Evolutionary conservation across 495 filamentous ascomycete species (phyloP).

Genomic region (Parathielavia hyrcaniae): DNA sequence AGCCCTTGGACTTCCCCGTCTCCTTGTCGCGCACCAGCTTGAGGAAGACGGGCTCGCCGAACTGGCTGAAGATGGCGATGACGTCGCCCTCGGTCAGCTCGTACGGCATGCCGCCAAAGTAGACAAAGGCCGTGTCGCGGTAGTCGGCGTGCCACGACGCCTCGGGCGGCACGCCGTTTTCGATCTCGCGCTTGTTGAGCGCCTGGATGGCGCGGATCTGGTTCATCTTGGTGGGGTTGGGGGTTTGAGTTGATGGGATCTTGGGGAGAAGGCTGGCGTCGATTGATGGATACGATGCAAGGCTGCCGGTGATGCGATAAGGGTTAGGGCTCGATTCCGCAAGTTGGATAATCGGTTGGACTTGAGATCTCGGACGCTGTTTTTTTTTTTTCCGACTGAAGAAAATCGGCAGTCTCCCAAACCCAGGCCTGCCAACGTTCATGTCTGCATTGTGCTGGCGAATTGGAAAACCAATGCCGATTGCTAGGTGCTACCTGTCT

Average conservation of each 20-base stretch:
- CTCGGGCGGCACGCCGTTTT: conserved; percentile 69
- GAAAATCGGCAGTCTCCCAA: too few species aligned
- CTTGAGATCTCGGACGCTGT: too few species aligned
- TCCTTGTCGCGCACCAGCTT: conserved; percentile 92
- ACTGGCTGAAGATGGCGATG: conserved; percentile 95
- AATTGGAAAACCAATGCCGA: too few species aligned
- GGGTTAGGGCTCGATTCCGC: too few species aligned
- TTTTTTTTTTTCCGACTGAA: too few species aligned
- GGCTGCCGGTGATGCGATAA: conserved; percentile 9
- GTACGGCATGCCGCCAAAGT: conserved; percentile 90
- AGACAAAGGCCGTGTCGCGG: conserved; percentile 92
- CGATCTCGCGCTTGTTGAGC: conserved; percentile 92
- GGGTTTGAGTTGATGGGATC: neutral
- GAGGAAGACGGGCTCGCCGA: conserved; percentile 84
- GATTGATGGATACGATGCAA: conserved; percentile 1
- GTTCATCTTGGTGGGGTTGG: conserved; percentile 67
- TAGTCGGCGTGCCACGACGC: conserved; percentile 98
- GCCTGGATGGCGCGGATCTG: conserved; percentile 82
- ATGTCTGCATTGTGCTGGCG: too few species aligned
- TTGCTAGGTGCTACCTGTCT: too few species aligned
- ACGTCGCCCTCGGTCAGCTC: conserved; percentile 94
- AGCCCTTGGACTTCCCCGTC: conserved; percentile 87
- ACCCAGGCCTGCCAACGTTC: too few species aligned
- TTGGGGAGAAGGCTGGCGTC: conserved; percentile 14
- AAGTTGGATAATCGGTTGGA: too few species aligned